Evolutionary conservation across 208 protist species (phyloP), one percentile per base, ranked within the genome.

Genomic region (Trypanosoma congolense): DNA sequence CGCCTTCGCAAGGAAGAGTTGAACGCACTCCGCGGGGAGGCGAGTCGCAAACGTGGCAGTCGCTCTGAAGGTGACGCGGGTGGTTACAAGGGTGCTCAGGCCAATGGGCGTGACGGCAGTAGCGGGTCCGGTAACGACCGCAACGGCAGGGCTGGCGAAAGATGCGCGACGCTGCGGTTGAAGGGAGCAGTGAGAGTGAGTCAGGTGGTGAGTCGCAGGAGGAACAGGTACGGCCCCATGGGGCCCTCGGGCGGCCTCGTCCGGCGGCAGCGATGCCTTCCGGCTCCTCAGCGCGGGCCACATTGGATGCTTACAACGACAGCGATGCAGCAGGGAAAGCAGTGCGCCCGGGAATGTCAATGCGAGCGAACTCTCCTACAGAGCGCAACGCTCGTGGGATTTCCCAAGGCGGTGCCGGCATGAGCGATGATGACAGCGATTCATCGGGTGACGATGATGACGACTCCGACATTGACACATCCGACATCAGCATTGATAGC

Each of bases 1-100:
- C 73, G 78, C 1, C 75, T 96, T 41, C 73, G 87, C 29, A 90
- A 90, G 59, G 90, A 93, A 65, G 87, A 95, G 60, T 56, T 93
- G 2, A 86, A 90, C 68, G 68, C 85, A 12, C 69, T 95, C 38
- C 88, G 81, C 28, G 70, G 69, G 8, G 79, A 80, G 30, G 67
- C 60, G 12, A 56, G 41, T 9, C 59, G 48, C 3, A 36, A 61
- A 40, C 40, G 52, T 52, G 24, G 47, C 3, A 28, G 24, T 22
- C 65, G 46, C 31, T 33, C 24, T 35, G 2, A 41, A 31, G 19
- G 35, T 30, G 25, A 59, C 26, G 48, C 41, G 35, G 57, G 35
- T 28, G 18, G 41, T 43, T 55, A 78, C 47, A 53, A 47, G 16
- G 33, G 21, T 54, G 66, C 69, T 12, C 42, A 25, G 21, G 18